Conservation (phyloP, 768 basidiomycete genomes). For the Pisolithus albus region DNA sequence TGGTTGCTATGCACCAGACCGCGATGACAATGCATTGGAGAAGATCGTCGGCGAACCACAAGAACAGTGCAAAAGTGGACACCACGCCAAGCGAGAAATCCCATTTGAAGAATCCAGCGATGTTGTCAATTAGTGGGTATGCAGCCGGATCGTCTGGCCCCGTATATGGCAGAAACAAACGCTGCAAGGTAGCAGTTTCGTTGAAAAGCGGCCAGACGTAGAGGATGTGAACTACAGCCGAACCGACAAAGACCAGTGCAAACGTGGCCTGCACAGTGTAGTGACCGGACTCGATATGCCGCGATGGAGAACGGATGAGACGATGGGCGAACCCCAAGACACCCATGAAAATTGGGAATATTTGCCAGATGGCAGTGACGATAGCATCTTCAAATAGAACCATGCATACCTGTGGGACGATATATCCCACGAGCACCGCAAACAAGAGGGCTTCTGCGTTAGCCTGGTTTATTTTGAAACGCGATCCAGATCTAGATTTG, state of each 20-base stretch:
- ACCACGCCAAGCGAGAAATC: constrained; percentile 36
- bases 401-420: constrained; percentile 41
- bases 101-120: constrained; percentile 44
- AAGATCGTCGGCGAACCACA: constrained; percentile 40
- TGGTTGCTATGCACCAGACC: constrained; percentile 39
- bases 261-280: constrained; percentile 15
- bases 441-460: constrained; percentile 51
- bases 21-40: constrained; percentile 29
- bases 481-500: constrained; percentile 9
- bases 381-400: constrained; percentile 34
- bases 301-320: constrained; percentile 27
- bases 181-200: constrained; percentile 1
- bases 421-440: constrained; percentile 37
- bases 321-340: constrained; percentile 36
- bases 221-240: constrained; percentile 22
- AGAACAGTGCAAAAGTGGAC: constrained; percentile 37
- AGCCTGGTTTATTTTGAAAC: constrained; percentile 31
- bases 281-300: constrained; percentile 13
- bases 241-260: constrained; percentile 10
- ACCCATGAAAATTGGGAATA: constrained; percentile 43
- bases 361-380: constrained; percentile 50
- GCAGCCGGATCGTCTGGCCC: background rate
- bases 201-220: constrained; percentile 13
- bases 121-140: constrained; percentile 7
- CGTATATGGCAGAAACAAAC: constrained; percentile 11